Evolutionary conservation across 2,329 filamentous ascomycete species (phyloP), one percentile per base, ranked within the genome.

Genomic region (Lecanicillium sp.): DNA sequence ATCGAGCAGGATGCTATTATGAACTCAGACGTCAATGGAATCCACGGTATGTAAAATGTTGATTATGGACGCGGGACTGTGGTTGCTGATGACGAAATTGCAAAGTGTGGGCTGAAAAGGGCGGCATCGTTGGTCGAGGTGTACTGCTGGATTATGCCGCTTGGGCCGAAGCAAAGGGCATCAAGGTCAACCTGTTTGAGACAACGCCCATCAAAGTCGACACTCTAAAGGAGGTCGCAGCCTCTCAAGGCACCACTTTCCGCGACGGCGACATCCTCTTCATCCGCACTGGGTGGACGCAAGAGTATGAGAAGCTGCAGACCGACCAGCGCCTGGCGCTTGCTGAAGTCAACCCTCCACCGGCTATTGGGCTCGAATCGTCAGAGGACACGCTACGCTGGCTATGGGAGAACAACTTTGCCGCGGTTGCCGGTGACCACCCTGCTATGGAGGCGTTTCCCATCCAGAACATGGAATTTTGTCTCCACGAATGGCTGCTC

Each of bases 331-430:
- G 65, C 17, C 52, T 49, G 2, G 47, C 61, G 5, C 48, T 68
- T 2, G 55, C 57, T 3, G 50, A 54, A 6, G 51, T 52, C 5
- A 44, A 47, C 0, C 41, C 52, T 0, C 58, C 58, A 0, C 53
- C 60, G 2, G 43, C 50, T 6, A 51, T 56, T 39, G 74, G 72
- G 1, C 58, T 76, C 3, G 62, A 72, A 36, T 67, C 68, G 1
- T 66, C 64, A 3, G 58, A 67, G 13, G 63, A 61, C 5, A 68
- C 66, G 6, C 59, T 76, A 12, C 61, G 65, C 28, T 80, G 75
- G 74, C 57, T 79, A 14, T 79, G 74, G 73, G 68, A 77, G 39
- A 62, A 69, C 5, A 41, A 36, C 12, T 77, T 80, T 46, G 59
- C 72, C 0, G 76, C 75, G 2, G 66, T 78, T 0, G 76, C 68